Evolutionary conservation across 169 alveolate species (phyloP), one percentile per base, ranked within the genome.

Genomic region (Plasmodium blacklocki): DNA sequence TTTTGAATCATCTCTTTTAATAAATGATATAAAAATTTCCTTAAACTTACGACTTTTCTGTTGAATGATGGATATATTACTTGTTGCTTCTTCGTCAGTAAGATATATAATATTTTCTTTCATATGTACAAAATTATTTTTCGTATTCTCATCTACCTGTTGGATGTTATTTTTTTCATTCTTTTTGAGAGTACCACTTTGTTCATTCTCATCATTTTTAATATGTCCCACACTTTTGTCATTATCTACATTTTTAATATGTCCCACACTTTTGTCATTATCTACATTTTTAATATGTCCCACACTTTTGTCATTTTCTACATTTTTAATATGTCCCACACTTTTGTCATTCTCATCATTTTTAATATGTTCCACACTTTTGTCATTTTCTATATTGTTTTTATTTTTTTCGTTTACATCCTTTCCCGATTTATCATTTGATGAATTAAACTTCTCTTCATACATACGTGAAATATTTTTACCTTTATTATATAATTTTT

Each of bases 1-100:
- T 58, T 58, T 73, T 12, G 70, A n/a, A 12, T 59, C 60, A 15
- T 73, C 87, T 54, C 87, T 73, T 58, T 73, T 73, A n/a, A 73
- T 73, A 73, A 73, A 32, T 0, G 87, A 73, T 9, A 73, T 73
- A 58, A 73, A 73, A n/a, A 73, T 73, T 11, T 73, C 71, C 29
- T 58, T 73, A 58, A 73, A 54, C 59, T 73, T 73, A 11, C 87
- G 8, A 12, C 87, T 50, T 8, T 73, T 73, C 19, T 73, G 70
- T 26, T 26, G 54, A 6, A 71, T 18, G 15, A 12, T 21, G 3
- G 70, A 18, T 11, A n/a, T 59, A 19, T 54, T 62, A 15, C 60
- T 26, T 58, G 18, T 12, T 47, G 29, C 29, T 18, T 45, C 64
- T 49, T 23, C 73, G 5, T 75, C 39, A 5, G 19, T 19, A 18